Evolutionary conservation across 2,329 filamentous ascomycete genomes (phyloP), one percentile per base, ranked within the genome.

Genomic region (Cladophialophora immunda): DNA sequence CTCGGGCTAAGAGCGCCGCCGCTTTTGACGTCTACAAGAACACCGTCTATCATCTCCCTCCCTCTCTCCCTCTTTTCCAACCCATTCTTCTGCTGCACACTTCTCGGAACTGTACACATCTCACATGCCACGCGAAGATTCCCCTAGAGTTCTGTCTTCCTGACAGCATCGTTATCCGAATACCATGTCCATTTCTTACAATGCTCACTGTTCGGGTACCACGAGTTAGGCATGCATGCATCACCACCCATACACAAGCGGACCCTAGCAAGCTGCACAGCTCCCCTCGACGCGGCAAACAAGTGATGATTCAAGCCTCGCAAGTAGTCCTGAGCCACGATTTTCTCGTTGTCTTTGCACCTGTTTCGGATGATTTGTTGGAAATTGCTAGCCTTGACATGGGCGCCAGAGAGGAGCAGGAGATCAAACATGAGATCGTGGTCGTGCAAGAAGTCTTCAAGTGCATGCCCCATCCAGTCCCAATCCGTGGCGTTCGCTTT

Each of bases 271-370:
- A 62, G 47, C 30, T 36, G 27, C 29, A 45, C 58, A 29, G 58
- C 58, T 54, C 58, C 58, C 30, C 58, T 62, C 45, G 58, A 5
- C 17, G 58, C 58, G n/a, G 58, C 58, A 54, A 62, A 54, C 45
- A 54, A 34, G 58, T 62, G 58, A 54, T 62, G 41, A 13, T 62
- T 54, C 11, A 30, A 34, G 13, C 30, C 47, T 62, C 58, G 41
- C 47, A 62, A 38, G 45, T 53, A 62, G 47, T 62, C 58, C 47
- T 54, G 45, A 54, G 58, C 17, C 2, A 54, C 47, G 34, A 62
- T 54, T 62, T 62, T 62, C 45, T 62, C 45, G 58, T 62, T 62
- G 47, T 62, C 58, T 38, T 62, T 53, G 45, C 53, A 54, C 45
- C 17, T 54, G 5, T 62, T 45, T 62, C 58, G 58, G 47, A 62